Evolutionary conservation across 768 basidiomycete species (phyloP).

Genomic region (Lactarius quietus): DNA sequence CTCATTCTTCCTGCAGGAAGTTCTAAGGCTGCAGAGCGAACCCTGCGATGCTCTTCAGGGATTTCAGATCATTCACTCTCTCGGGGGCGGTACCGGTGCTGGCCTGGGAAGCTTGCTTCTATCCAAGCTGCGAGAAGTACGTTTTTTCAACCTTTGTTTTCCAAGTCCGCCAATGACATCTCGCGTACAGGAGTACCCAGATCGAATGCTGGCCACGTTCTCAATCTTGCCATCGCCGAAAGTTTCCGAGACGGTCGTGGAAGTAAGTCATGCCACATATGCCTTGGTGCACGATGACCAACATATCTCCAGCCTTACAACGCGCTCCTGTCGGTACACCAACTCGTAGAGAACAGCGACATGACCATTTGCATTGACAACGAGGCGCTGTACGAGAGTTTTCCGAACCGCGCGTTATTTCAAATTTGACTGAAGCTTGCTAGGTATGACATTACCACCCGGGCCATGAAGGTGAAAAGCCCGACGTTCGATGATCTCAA

Average conservation of each 20-base stretch:
- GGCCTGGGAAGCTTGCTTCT: slow-evolving; percentile 80
- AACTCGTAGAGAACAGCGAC: slow-evolving; percentile 86
- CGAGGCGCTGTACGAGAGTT: slow-evolving; percentile 64
- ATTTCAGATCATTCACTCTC: slow-evolving; percentile 83
- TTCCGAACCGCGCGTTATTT: neutral
- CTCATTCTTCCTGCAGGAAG: slow-evolving; percentile 45
- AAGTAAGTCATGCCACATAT: slow-evolving; percentile 36
- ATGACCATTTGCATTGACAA: slow-evolving; percentile 84
- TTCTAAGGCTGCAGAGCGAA: slow-evolving; percentile 78
- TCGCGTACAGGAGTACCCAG: slow-evolving; percentile 53
- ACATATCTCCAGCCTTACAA: slow-evolving; percentile 62
- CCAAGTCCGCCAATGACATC: slow-evolving; percentile 19
- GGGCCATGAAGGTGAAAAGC: slow-evolving; percentile 59
- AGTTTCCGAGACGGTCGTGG: slow-evolving; percentile 50
- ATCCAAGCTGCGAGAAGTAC: slow-evolving; percentile 75
- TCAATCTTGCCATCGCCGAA: slow-evolving; percentile 52
- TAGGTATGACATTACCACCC: slow-evolving; percentile 70
- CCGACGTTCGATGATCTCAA: slow-evolving; percentile 71
- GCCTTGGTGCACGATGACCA: neutral
- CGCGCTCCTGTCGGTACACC: slow-evolving; percentile 77
- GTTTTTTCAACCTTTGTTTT: slow-evolving; percentile 24
- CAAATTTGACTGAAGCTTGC: neutral
- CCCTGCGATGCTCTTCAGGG: slow-evolving; percentile 85
- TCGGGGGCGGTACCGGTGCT: slow-evolving; percentile 89
- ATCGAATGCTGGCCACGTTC: slow-evolving; percentile 51